A percentile compares a stretch with the other conserved stretches of the same genome.
These are phyloP conservation scores for Phoma sp. DNA, from an alignment of 2,329 filamentous ascomycete species.

Conservation along the genomic window DNA sequence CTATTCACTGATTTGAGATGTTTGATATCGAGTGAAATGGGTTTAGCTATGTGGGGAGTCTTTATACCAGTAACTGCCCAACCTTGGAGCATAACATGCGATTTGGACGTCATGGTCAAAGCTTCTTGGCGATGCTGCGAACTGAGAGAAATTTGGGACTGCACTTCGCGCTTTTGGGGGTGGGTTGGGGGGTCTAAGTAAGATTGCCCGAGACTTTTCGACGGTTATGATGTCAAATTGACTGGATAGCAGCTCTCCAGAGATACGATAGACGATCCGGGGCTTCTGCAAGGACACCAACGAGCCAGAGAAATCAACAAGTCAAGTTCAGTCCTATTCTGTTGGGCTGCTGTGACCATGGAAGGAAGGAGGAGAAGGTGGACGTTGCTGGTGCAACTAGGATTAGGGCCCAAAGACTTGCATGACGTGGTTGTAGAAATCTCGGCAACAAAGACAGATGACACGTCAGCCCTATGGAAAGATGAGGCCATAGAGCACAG, in stretches of 20 bases:
- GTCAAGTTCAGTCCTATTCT: neutral
- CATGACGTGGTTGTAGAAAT: conserved; percentile 1
- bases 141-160: conserved; percentile 1
- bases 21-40: neutral
- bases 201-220: neutral
- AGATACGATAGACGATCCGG: neutral
- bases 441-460: neutral
- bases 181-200: conserved; percentile 11
- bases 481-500: conserved; percentile 5
- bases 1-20: neutral
- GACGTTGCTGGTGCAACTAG: conserved; percentile 2
- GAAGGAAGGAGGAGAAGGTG: conserved; percentile 1
- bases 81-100: neutral
- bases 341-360: conserved; percentile 5
- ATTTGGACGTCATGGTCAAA: conserved; percentile 7
- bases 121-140: neutral
- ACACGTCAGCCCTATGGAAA: conserved; percentile 3
- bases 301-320: neutral
- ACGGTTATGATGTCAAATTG: neutral
- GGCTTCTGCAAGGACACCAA: neutral
- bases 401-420: neutral
- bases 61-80: conserved; percentile 9
- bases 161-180: conserved; percentile 1
- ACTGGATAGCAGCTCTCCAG: neutral
- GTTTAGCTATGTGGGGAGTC: neutral